These are phyloP conservation scores for Suillus discolor DNA, from an alignment of 768 basidiomycete species.

Conservation along the genomic window DNA sequence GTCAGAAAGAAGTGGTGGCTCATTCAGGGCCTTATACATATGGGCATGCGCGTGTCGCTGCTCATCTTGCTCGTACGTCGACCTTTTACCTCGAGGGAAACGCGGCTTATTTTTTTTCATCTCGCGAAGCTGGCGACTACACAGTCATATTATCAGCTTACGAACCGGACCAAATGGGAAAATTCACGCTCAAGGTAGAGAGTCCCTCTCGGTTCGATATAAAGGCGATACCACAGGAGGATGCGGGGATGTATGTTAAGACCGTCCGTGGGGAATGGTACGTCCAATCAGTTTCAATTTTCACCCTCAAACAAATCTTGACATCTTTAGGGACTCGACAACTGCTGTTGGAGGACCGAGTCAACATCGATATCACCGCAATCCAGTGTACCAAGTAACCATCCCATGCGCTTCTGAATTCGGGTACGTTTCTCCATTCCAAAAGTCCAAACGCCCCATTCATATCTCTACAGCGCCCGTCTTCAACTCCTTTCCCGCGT, in stretches of 20 bases:
- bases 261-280: conserved; percentile 75
- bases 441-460: background rate
- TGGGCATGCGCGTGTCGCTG: conserved; percentile 62
- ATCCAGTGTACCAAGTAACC: conserved; percentile 69
- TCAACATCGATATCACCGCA: conserved; percentile 61
- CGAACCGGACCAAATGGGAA: conserved; percentile 67
- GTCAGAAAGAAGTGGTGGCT: conserved; percentile 66
- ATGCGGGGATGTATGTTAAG: conserved; percentile 87
- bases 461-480: conserved; percentile 55
- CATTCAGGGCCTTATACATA: conserved; percentile 84
- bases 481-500: conserved; percentile 57
- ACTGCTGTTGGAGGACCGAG: conserved; percentile 74
- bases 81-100: background rate
- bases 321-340: conserved; percentile 47
- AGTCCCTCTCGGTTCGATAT: conserved; percentile 65
- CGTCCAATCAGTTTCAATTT: conserved; percentile 21
- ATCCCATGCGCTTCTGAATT: conserved; percentile 55
- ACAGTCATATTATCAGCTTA: conserved; percentile 87
- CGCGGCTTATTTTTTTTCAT: background rate
- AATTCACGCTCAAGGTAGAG: conserved; percentile 66
- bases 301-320: background rate
- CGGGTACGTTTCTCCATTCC: conserved; percentile 43
- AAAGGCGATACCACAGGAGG: conserved; percentile 75
- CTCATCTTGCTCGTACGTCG: conserved; percentile 54
- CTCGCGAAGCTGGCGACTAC: conserved; percentile 59